A percentile compares a stretch with the other conserved stretches of the same genome.
phyloP scores from a whole-genome alignment of 2,329 filamentous ascomycete species.

The Colletotrichum tropicicola region DNA sequence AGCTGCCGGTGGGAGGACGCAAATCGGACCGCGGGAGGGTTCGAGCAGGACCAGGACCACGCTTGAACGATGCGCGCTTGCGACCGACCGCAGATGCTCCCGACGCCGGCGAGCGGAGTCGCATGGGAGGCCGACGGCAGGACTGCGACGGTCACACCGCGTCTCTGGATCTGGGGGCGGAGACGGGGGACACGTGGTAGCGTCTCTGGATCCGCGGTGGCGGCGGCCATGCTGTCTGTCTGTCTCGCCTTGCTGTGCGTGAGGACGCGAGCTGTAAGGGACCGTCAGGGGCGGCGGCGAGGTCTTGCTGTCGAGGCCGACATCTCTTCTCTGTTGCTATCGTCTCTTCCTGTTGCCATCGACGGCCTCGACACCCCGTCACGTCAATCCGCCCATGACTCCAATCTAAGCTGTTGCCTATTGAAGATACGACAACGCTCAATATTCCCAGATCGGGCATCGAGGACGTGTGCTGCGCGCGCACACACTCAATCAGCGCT shows the following conservation, averaged over 20 bases:
- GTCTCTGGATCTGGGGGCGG: conserved; percentile 21
- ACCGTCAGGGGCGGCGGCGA: too few species aligned
- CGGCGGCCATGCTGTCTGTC: too few species aligned
- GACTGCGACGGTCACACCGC: not conserved
- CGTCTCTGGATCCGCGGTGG: not conserved
- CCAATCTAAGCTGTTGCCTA: not conserved
- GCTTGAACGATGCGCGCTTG: not conserved
- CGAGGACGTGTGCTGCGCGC: not conserved
- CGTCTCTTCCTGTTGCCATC: too few species aligned
- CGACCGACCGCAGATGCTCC: not conserved
- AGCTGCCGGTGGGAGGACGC: not conserved
- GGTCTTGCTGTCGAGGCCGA: too few species aligned
- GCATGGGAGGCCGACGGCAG: not conserved
- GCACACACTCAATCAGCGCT: not conserved
- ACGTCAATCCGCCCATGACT: not conserved
- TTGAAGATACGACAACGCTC: not conserved
- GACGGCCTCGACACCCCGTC: too few species aligned
- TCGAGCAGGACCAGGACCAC: not conserved
- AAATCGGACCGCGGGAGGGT: not conserved
- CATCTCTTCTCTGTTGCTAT: too few species aligned
- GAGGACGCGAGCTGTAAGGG: too few species aligned
- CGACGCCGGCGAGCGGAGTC: conserved; percentile 19
- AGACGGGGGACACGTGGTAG: conserved; percentile 16
- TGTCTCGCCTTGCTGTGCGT: too few species aligned
- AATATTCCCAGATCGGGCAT: not conserved